Evolutionary conservation across 192 early-diverging fungal genomes (phyloP).

Genomic region (Backusella westeae): DNA sequence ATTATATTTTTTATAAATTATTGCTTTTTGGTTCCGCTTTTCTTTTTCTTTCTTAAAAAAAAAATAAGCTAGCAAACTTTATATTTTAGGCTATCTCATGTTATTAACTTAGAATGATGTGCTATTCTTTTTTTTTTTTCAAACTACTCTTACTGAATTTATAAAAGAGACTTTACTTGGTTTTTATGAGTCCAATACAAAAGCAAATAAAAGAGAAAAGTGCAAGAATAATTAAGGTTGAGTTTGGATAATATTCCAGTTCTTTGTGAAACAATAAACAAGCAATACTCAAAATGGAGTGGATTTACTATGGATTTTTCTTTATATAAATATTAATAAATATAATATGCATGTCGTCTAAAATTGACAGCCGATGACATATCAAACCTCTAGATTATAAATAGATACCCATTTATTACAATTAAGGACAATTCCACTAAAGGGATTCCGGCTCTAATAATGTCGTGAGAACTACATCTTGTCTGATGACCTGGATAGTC

Average conservation of each 20-base stretch:
- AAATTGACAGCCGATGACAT: background rate
- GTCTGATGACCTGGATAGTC: background rate
- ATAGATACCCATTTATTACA: background rate
- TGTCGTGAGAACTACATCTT: background rate
- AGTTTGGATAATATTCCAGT: background rate
- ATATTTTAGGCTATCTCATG: background rate
- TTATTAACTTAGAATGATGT: background rate
- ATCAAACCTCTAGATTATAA: background rate
- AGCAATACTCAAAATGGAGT: background rate
- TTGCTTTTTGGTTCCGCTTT: slow-evolving; percentile 5
- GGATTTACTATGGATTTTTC: background rate
- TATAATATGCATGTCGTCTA: background rate
- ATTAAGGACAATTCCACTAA: background rate
- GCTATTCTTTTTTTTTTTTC: background rate
- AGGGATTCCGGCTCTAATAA: background rate
- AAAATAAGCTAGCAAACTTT: background rate
- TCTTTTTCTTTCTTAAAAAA: background rate
- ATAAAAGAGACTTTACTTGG: background rate
- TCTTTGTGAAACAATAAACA: background rate
- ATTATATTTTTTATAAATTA: slow-evolving; percentile 1
- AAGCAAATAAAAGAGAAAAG: background rate
- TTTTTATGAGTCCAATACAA: background rate
- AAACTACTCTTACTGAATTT: background rate
- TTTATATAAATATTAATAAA: background rate
- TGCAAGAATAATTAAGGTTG: background rate